Conservation (phyloP, 768 basidiomycete species). For the Leucosporidium creatinivorum region DNA sequence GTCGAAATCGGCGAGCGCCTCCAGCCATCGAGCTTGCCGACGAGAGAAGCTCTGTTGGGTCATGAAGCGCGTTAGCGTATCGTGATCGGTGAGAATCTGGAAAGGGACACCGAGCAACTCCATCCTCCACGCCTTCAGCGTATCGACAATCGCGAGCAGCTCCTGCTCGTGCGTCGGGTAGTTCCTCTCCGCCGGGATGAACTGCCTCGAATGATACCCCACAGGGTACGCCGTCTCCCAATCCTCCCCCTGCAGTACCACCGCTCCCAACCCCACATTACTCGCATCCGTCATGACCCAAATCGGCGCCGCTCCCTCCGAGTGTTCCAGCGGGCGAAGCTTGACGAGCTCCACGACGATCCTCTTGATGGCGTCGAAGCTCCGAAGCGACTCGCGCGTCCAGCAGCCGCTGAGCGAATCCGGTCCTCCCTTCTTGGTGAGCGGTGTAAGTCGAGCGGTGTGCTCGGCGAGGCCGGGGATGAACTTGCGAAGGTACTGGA, state of each 20-base stretch:
- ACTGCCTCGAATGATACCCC: conserved; percentile 66
- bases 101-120: not conserved
- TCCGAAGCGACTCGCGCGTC: not conserved
- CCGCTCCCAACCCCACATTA: too few relatives aligned
- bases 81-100: conserved; percentile 10
- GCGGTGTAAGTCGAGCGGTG: too few relatives aligned
- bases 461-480: too few relatives aligned
- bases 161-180: conserved; percentile 18
- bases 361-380: conserved; percentile 8
- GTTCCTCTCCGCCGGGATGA: conserved; percentile 9
- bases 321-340: conserved; percentile 1
- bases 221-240: too few relatives aligned
- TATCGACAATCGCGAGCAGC: conserved; percentile 4
- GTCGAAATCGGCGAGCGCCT: conserved; percentile 9
- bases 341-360: not conserved
- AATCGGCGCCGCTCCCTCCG: not conserved
- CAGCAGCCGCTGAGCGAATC: not conserved
- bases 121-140: conserved; percentile 8
- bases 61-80: conserved; percentile 8
- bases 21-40: conserved; percentile 12
- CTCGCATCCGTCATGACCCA: conserved; percentile 16
- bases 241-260: conserved; percentile 57
- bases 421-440: not conserved
- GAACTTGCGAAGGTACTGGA: conserved; percentile 9
- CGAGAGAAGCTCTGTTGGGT: conserved; percentile 8